phyloP scores from a whole-genome alignment of 257 asterid species.

The Solanum clarkiae region DNA sequence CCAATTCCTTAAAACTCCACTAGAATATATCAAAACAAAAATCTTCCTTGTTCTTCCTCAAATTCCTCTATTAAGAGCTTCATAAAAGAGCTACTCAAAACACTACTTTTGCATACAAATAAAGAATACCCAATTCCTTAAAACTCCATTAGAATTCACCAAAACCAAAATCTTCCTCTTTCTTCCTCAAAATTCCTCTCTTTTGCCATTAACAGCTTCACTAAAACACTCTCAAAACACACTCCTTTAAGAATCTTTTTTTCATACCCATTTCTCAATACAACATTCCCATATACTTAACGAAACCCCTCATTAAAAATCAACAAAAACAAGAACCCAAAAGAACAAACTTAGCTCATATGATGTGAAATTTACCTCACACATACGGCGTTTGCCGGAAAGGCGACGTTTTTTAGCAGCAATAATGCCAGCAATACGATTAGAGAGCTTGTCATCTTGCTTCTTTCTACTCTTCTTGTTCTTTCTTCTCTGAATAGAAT shows the following conservation, averaged over 20 bases:
- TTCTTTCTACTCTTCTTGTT: conserved; percentile 17
- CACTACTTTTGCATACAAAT: background rate
- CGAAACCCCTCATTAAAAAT: background rate
- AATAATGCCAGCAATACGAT: conserved; percentile 30
- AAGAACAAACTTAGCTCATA: background rate
- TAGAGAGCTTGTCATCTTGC: conserved; percentile 16
- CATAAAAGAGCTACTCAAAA: background rate
- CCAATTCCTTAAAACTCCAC: background rate
- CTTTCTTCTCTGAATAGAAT: conserved; percentile 27
- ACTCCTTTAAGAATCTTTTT: background rate
- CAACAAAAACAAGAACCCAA: background rate
- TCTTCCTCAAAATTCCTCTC: background rate
- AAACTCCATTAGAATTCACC: background rate
- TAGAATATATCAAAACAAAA: background rate
- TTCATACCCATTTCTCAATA: background rate
- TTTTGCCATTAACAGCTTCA: background rate
- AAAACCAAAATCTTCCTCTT: background rate
- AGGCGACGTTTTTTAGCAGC: conserved; percentile 41
- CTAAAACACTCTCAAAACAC: background rate
- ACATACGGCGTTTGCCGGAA: conserved; percentile 36
- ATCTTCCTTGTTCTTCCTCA: background rate
- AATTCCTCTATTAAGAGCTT: background rate
- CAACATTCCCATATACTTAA: background rate
- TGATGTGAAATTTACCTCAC: conserved; percentile 18
- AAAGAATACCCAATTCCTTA: background rate